Evolutionary conservation across 495 filamentous ascomycete species (phyloP), one percentile per base, ranked within the genome.

Genomic region (Lasiosphaeria hispida): DNA sequence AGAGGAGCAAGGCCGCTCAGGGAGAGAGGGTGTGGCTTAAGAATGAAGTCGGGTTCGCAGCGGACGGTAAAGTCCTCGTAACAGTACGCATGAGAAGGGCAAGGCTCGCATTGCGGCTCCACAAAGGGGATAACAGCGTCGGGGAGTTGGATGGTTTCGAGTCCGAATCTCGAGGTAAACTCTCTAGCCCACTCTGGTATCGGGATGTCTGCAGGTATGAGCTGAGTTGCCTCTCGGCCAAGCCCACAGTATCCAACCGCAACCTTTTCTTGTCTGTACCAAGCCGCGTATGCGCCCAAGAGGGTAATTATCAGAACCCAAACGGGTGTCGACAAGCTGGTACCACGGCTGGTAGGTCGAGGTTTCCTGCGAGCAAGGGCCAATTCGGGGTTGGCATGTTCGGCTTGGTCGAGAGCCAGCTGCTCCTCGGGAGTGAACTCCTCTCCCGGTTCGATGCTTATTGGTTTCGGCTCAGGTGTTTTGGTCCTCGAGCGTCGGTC

Each of bases 361-460:
- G 60, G 53, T 7, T 62, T 61, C 45, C 63, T 62, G 38, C 68
- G 67, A 51, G 69, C 62, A 33, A 60, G 14, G 10, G 65, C 63
- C 33, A 69, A 17, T 40, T 55, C 44, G 9, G 65, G 67, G 34
- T 75, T 71, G 10, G 66, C 70, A 7, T 75, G 77, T 48, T 80
- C 81, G 59, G 88, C 87, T 39, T 77, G 79, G 39, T 78, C 81
- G 49, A 94, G 77, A 45, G 92, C 93, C 38, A 89, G 75, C 70
- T 90, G 91, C 67, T 88, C 90, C 43, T 97, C 90, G 0, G 92
- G 88, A 1, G 91, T 96, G 66, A 97, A 98, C 65, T 97, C 95
- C 69, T 97, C 95, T 4, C 88, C 90, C 1, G 81, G 73, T 50
- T 87, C 84, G 1, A 86, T 36, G 17, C 30, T 33, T 9, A 34